phyloP scores from a whole-genome alignment of 805 yeast species.

The Lipomyces spencermartinsiae region DNA sequence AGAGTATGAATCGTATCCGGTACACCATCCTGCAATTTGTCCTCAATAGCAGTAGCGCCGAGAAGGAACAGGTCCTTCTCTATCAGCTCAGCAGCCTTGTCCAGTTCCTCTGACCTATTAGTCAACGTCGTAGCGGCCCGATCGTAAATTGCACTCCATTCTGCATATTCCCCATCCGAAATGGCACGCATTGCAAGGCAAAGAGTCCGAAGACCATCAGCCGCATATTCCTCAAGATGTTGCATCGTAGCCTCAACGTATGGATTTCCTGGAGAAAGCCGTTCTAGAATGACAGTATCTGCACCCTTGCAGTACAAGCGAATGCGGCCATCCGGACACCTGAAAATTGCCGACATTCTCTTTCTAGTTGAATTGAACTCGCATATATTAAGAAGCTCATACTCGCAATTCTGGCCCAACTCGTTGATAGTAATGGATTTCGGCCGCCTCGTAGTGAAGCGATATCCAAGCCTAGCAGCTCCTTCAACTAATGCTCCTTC shows the following conservation, averaged over 20 bases:
- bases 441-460: conserved; percentile 85
- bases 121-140: conserved; percentile 83
- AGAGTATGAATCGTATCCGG: conserved; percentile 95
- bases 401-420: conserved; percentile 60
- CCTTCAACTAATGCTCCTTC: conserved; percentile 99
- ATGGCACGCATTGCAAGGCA: conserved; percentile 88
- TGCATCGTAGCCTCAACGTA: conserved; percentile 81
- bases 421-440: conserved; percentile 72
- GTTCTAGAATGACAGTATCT: conserved; percentile 90
- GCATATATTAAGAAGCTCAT: conserved; percentile 85
- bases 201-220: conserved; percentile 91
- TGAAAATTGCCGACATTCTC: conserved; percentile 93
- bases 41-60: conserved; percentile 99
- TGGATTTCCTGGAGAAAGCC: conserved; percentile 72
- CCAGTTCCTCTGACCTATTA: conserved; percentile 75
- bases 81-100: conserved; percentile 86
- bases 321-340: conserved; percentile 92
- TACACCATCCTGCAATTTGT: conserved; percentile 96
- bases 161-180: conserved; percentile 74
- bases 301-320: conserved; percentile 96
- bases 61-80: conserved; percentile 79
- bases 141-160: conserved; percentile 71
- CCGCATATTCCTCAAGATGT: conserved; percentile 95
- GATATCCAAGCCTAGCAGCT: conserved; percentile 86
- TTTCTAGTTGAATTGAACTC: conserved; percentile 97